Evolutionary conservation across 768 basidiomycete genomes (phyloP).

Genomic region (Lanmaoa rubissima): DNA sequence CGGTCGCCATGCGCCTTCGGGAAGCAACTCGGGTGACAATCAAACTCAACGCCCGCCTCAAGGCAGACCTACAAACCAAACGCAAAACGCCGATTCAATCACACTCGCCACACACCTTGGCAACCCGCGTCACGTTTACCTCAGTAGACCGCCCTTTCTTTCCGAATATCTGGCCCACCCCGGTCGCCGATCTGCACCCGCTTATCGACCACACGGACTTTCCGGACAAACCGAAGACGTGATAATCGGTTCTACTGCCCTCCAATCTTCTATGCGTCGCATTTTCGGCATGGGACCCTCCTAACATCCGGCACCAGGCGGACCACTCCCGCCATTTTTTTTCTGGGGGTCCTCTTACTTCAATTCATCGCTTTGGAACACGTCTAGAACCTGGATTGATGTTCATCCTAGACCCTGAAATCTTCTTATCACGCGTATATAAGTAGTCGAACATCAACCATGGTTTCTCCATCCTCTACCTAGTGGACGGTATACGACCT

Average conservation of each 20-base stretch:
- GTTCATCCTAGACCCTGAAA: constrained; percentile 24
- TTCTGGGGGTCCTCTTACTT: constrained; percentile 36
- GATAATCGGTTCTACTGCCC: constrained; percentile 7
- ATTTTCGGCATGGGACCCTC: constrained; percentile 23
- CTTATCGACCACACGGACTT: constrained; percentile 22
- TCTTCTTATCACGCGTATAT: constrained; percentile 25
- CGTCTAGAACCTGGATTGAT: constrained; percentile 22
- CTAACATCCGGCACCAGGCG: constrained; percentile 12
- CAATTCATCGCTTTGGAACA: constrained; percentile 24
- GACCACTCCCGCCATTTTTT: constrained; percentile 18
- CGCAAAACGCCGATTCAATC: constrained; percentile 26
- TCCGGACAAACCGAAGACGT: constrained; percentile 34
- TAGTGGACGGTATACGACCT: constrained; percentile 18
- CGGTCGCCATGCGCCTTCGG: constrained; percentile 33
- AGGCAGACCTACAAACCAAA: constrained; percentile 29
- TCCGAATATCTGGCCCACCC: constrained; percentile 3
- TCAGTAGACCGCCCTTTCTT: constrained; percentile 19
- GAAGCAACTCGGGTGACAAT: constrained; percentile 26
- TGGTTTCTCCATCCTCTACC: constrained; percentile 9
- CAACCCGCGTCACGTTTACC: constrained; percentile 28
- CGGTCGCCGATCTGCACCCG: constrained; percentile 10
- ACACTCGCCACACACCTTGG: constrained; percentile 5
- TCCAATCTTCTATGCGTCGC: constrained; percentile 15
- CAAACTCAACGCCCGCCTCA: constrained; percentile 30
- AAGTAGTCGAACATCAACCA: constrained; percentile 11